phyloP scores from a whole-genome alignment of 208 protist genomes.

The Trypanosoma boissoni region DNA sequence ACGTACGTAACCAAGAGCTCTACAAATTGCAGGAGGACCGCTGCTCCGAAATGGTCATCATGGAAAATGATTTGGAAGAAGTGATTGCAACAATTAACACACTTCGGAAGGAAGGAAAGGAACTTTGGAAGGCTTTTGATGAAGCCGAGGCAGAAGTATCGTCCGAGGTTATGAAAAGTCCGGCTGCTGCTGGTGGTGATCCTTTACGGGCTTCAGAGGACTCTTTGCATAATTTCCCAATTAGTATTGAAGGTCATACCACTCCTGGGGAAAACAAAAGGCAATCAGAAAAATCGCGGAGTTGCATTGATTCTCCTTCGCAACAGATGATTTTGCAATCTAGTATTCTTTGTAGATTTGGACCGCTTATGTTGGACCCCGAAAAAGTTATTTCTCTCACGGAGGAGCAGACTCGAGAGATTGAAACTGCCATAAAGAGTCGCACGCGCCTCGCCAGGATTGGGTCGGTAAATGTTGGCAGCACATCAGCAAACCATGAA shows the following conservation, averaged over 20 bases:
- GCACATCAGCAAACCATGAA: too few relatives aligned
- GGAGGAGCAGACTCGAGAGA: neutral
- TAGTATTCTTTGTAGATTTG: slow-evolving; percentile 11
- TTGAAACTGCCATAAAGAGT: neutral
- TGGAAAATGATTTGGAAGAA: slow-evolving; percentile 34
- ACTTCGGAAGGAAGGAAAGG: neutral
- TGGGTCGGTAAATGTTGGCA: too few relatives aligned
- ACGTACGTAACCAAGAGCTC: slow-evolving; percentile 7
- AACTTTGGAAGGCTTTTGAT: neutral
- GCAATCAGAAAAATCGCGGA: neutral
- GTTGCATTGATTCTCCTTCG: neutral
- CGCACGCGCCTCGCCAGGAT: neutral
- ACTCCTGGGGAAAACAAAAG: neutral
- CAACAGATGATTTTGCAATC: slow-evolving; percentile 6
- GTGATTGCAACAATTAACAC: neutral
- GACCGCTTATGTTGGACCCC: neutral
- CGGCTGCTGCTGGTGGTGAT: too few relatives aligned
- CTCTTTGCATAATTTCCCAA: neutral
- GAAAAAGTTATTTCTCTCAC: neutral
- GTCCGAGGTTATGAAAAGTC: neutral
- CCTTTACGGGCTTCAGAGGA: too few relatives aligned
- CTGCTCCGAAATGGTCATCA: slow-evolving; percentile 11
- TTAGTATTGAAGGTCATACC: neutral
- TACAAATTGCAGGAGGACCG: slow-evolving; percentile 4
- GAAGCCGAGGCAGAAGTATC: neutral